Evolutionary conservation across 2,329 filamentous ascomycete genomes (phyloP), one percentile per base, ranked within the genome.

Genomic region (Fusarium foetens): DNA sequence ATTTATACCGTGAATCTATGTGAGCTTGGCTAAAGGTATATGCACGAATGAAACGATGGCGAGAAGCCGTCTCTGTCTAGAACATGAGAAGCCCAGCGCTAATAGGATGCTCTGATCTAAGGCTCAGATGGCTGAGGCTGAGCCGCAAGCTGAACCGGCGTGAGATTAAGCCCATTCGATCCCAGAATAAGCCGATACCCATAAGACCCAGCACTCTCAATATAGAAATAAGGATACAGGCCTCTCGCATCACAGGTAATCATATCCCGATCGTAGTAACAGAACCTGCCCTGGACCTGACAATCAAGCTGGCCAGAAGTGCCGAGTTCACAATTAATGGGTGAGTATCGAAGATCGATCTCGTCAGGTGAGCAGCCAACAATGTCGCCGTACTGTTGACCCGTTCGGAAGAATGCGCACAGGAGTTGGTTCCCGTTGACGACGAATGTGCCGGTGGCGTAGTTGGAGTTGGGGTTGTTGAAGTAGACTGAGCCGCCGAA

Each of bases 11-110:
- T 8, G 17, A 45, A 45, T 14, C 42, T 27, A 21, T 21, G 5
- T 45, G 8, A 14, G 8, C 4, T 19, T 21, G 5, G 4, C 21
- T 27, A 0, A 45, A 45, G 8, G 27, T 19, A 27, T 21, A 4
- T 45, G 27, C 25, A 9, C 19, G 23, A 27, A 27, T 45, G 5
- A 19, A 45, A 45, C 5, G 13, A 13, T 25, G 2, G 16, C 16
- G 16, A 43, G 41, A 17, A 25, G 23, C 5, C 6, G 4, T 43
- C 16, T 12, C 2, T 8, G 7, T 19, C 23, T 8, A 19, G 3
- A 12, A 5, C 4, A 17, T 8, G 8, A n/a, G 6, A 16, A n/a
- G 8, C 39, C 21, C 23, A 19, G 23, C 7, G 1, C 23, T n/a
- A 14, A 16, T 14, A 27, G 7, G 14, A 16, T 29, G 4, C 21